Base-by-base conservation (phyloP, 768 basidiomycete genomes). In the Leccinum subtestaceum region DNA sequence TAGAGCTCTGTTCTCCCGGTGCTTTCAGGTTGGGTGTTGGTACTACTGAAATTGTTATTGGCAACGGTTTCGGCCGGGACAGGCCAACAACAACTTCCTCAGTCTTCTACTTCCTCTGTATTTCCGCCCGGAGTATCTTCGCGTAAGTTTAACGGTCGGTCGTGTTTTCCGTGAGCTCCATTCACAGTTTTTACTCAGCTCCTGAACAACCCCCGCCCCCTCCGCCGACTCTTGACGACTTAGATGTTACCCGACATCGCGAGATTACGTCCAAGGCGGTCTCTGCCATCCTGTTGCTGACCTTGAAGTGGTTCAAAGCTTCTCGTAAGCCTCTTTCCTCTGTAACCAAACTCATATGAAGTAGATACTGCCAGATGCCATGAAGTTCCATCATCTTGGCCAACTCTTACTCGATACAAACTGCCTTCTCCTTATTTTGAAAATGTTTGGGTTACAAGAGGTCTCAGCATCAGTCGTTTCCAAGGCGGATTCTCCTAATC, bases 321-420 rank as follows among this genome's bases (percentile, higher is more conserved):
- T 98, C 96, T 53, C 97, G 96, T 98, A 65, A 72, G 94, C 81
- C 10, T 50, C 51, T 52, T 43, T 17, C 21, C 47, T 27, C 23
- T 56, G 49, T 27, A 49, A 17, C 8, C 7, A 29, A 19, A 17
- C 52, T 47, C 1, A 32, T 21, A 61, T 31, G 54, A 48, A 43
- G 23, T 27, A 53, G 38, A 40, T 56, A n/a, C 43, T 54, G 27
- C 15, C 64, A 98, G 96, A 98, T 75, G 86, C 89, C 19, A 95
- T 99, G 91, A 98, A 99, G 71, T 98, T 97, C 70, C 95, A 99
- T 73, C 94, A 98, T 72, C 81, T 99, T 23, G 94, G 94, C n/a
- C 95, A 96, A 72, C 84, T 93, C 34, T 78, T 99, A 8, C 84
- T 99, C 47, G 96, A 98, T 66, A 95, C 94, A 23, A 98, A 98